Base-by-base conservation (phyloP, 352 stramenopile species). In the Pythium aphanidermatum region DNA sequence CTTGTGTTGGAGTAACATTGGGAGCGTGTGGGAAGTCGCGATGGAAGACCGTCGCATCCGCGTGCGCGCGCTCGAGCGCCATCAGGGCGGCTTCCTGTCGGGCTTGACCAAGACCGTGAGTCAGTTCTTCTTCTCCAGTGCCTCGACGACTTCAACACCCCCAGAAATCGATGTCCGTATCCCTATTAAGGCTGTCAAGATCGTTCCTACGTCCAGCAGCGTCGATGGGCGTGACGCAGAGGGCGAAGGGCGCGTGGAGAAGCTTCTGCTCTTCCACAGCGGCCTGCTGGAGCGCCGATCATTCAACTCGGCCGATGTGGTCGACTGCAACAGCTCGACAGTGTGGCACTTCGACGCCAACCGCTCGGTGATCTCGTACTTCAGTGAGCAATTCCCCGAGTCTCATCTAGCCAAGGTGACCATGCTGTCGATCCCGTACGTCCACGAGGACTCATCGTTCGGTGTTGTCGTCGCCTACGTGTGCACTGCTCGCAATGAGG, bases 41-140 rank as follows among this genome's bases (percentile, higher is more conserved):
- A 75, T 91, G 35, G 78, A 91, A 24, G 75, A 91, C 50, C 69
- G 75, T 19, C 73, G 78, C n/a, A 79, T 91, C 47, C 78, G 78
- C 34, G 74, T 88, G 24, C 73, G 78, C 19, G 56, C 67, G 16
- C 84, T 91, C 29, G 78, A 91, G 48, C 83, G 82, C 27, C 70
- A 80, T 25, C 74, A 72, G 20, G 55, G 46, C 11, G 75, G 78
- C 4, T 86, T 91, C 38, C 53, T 91, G 21, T 75, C 75, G 1
- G 75, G 78, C 0, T 52, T 88, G 16, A 86, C 75, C 31, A 86
- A 81, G 52, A 83, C 78, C 0, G 75, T 91, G 21, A 80, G 74
- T 33, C 70, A 81, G 47, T 91, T 91, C 53, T 88, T 91, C 58
- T 87, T 87, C 23, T 65, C 70, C 3, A 78, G 57, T 0, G 47